phyloP scores from a whole-genome alignment of 768 basidiomycete genomes.

The Leucosporidium yakuticum region DNA sequence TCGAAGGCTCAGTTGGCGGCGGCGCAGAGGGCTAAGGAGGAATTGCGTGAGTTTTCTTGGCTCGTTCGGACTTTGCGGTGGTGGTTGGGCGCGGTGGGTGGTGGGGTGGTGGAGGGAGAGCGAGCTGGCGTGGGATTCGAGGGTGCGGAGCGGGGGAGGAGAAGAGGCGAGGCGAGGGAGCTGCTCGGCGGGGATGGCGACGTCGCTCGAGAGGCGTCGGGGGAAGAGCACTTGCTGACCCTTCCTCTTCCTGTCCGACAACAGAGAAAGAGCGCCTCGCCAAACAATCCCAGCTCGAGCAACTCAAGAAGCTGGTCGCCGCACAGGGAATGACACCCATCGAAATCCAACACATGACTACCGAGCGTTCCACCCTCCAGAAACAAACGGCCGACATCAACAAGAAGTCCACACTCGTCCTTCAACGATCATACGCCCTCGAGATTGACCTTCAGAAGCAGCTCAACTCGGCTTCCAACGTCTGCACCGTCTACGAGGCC shows the following conservation, averaged over 20 bases:
- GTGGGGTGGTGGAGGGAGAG: too few relatives aligned
- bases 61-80: background rate
- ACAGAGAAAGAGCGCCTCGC: conserved; percentile 60
- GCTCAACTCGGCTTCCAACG: conserved; percentile 58
- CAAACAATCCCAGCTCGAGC: conserved; percentile 59
- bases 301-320: conserved; percentile 62
- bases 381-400: conserved; percentile 40
- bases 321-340: conserved; percentile 84
- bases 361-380: conserved; percentile 63
- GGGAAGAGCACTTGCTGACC: background rate
- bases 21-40: conserved; percentile 44
- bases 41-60: conserved; percentile 45
- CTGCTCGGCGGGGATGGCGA: too few relatives aligned
- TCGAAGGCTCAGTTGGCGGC: conserved; percentile 65
- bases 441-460: conserved; percentile 70
- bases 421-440: conserved; percentile 65
- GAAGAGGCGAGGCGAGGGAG: too few relatives aligned
- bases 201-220: too few relatives aligned
- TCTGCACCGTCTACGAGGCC: conserved; percentile 70
- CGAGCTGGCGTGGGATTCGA: too few relatives aligned
- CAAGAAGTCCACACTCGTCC: conserved; percentile 69
- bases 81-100: too few relatives aligned
- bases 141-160: too few relatives aligned
- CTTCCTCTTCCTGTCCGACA: background rate
- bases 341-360: conserved; percentile 85